These are phyloP conservation scores for Triticum dicoccoides DNA, from an alignment of 176 grass and related monocot genomes.

Conservation along the genomic window DNA sequence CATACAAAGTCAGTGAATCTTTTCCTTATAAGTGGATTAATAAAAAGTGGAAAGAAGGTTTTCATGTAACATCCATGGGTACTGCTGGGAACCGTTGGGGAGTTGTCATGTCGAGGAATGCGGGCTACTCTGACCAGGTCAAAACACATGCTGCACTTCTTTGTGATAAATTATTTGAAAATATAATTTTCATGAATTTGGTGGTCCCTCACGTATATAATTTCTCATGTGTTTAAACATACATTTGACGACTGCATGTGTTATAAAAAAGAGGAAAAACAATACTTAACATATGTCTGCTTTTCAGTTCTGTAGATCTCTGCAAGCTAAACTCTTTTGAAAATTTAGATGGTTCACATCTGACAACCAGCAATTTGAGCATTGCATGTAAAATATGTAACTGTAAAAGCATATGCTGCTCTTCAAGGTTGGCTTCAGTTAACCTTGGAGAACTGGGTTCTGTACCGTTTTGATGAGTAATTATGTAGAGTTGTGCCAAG, in stretches of 20 bases:
- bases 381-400: background rate
- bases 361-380: background rate
- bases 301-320: background rate
- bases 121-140: conserved; percentile 73
- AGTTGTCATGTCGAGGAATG: conserved; percentile 80
- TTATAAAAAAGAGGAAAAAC: background rate
- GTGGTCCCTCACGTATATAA: background rate
- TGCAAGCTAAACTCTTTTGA: background rate
- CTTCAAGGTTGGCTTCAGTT: background rate
- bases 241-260: background rate
- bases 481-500: background rate
- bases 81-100: conserved; percentile 71
- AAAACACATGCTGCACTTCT: background rate
- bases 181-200: background rate
- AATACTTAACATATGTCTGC: background rate
- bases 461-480: background rate
- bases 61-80: conserved; percentile 85
- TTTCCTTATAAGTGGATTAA: conserved; percentile 98
- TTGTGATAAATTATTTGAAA: background rate
- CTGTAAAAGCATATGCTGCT: background rate
- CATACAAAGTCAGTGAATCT: conserved; percentile 87
- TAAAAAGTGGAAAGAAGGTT: conserved; percentile 95
- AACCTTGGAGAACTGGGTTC: background rate
- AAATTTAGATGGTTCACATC: background rate
- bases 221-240: background rate